phyloP scores from a whole-genome alignment of 2,329 filamentous ascomycete genomes.

The Hortaea werneckii region DNA sequence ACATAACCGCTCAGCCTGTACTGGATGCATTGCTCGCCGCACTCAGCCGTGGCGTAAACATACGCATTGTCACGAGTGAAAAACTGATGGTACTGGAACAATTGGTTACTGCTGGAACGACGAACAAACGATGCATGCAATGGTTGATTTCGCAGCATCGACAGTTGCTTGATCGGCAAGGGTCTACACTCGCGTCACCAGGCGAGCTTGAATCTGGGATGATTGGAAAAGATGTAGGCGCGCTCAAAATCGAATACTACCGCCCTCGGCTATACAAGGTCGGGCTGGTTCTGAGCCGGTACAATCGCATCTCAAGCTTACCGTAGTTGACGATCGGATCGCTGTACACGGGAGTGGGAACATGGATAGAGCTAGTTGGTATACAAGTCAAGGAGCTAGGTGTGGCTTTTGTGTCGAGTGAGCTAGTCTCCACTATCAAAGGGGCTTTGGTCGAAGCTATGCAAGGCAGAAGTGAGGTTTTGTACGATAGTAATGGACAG shows the following conservation, averaged over 20 bases:
- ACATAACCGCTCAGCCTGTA: constrained; percentile 59
- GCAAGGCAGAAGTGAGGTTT: neutral
- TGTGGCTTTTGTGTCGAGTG: constrained; percentile 1
- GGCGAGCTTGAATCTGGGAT: constrained; percentile 37
- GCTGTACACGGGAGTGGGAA: constrained; percentile 70
- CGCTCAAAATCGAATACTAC: constrained; percentile 52
- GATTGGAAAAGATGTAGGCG: constrained; percentile 31
- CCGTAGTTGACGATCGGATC: constrained; percentile 58
- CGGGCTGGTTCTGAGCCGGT: constrained; percentile 43
- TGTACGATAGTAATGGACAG: neutral
- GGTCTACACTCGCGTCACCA: constrained; percentile 20
- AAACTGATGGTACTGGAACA: constrained; percentile 55
- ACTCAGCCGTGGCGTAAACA: constrained; percentile 54
- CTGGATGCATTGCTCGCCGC: constrained; percentile 52
- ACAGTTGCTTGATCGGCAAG: constrained; percentile 11
- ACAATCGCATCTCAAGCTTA: constrained; percentile 69
- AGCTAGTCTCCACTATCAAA: neutral
- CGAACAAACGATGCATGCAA: constrained; percentile 55
- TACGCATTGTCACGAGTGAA: constrained; percentile 34
- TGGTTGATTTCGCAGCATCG: constrained; percentile 49
- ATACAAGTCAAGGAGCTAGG: constrained; percentile 72
- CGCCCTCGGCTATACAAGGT: constrained; percentile 29
- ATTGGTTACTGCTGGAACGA: constrained; percentile 67
- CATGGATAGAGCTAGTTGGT: constrained; percentile 78
- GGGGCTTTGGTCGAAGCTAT: neutral